Conservation (phyloP, 2,329 filamentous ascomycete species). For the Metarhizium guizhouense region DNA sequence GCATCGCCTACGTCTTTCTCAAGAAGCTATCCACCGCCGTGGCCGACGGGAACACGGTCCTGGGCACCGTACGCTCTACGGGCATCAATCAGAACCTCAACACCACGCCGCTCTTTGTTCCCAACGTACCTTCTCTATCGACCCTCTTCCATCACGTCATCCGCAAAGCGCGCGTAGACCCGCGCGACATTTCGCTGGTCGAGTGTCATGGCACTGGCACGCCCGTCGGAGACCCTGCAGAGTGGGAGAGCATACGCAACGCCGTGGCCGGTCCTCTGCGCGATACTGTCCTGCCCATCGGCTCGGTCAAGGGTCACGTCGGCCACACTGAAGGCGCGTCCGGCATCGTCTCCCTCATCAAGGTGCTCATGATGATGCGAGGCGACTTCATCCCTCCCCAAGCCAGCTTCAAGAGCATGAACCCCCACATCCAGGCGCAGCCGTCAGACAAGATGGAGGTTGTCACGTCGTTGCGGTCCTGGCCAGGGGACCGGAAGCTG, state of each 20-base stretch:
- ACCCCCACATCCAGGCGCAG: constrained; percentile 13
- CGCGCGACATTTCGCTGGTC: too few species aligned
- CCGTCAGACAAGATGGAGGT: not conserved
- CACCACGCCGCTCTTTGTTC: too few species aligned
- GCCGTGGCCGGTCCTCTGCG: constrained; percentile 9
- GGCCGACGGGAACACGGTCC: too few species aligned
- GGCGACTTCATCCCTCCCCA: constrained; percentile 20
- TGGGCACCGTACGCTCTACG: too few species aligned
- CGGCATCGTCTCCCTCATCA: constrained; percentile 38
- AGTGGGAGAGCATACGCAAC: constrained; percentile 17
- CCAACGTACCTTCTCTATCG: too few species aligned
- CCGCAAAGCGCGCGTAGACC: too few species aligned
- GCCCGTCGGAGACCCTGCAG: constrained; percentile 40
- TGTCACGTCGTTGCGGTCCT: not conserved
- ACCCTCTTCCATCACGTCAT: too few species aligned
- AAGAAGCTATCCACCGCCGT: too few species aligned
- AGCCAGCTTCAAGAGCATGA: constrained; percentile 20
- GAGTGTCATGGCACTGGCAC: constrained; percentile 36
- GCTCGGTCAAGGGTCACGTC: constrained; percentile 17
- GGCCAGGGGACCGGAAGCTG: not conserved
- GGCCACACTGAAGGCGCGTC: constrained; percentile 21
- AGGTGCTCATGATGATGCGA: constrained; percentile 35
- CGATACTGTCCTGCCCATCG: constrained; percentile 7
- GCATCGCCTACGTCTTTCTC: too few species aligned
- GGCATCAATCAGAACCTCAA: too few species aligned